phyloP scores from a whole-genome alignment of 1,139 yeast genomes.

The Hemisphaericaspora lyxosophila region DNA sequence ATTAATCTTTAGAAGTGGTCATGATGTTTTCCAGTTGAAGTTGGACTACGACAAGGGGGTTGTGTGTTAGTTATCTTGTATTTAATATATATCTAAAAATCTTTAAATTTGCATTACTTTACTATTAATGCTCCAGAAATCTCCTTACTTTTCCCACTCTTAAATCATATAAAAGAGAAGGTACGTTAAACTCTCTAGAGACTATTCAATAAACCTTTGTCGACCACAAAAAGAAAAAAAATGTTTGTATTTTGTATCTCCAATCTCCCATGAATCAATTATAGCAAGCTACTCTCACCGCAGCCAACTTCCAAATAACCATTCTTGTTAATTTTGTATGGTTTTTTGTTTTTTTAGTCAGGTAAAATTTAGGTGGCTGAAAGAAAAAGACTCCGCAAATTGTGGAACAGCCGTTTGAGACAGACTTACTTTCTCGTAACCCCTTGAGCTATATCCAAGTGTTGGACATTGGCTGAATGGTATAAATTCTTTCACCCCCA shows the following conservation, averaged over 20 bases:
- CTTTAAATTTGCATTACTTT: background rate
- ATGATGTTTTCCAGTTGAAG: background rate
- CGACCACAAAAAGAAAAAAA: too few species aligned
- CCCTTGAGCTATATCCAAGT: too few species aligned
- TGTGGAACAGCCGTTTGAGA: background rate
- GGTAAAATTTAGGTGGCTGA: background rate
- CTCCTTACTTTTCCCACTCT: too few species aligned
- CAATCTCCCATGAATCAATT: too few species aligned
- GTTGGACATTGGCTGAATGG: background rate
- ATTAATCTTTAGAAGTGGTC: slow-evolving; percentile 1
- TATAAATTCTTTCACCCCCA: background rate
- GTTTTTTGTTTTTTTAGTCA: too few species aligned
- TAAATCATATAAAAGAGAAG: too few species aligned
- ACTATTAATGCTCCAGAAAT: background rate
- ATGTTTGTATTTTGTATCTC: too few species aligned
- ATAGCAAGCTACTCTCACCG: too few species aligned
- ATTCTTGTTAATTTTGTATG: too few species aligned
- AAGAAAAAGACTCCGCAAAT: background rate
- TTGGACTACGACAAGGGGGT: background rate
- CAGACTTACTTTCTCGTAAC: too few species aligned
- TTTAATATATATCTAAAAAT: background rate
- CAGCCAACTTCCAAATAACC: too few species aligned
- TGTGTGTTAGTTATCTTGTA: background rate
- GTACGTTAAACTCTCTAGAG: background rate
- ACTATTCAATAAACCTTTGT: background rate